Evolutionary conservation across 176 grass and related monocot species (phyloP), one percentile per base, ranked within the genome.

Genomic region (Aegilops sharonensis): DNA sequence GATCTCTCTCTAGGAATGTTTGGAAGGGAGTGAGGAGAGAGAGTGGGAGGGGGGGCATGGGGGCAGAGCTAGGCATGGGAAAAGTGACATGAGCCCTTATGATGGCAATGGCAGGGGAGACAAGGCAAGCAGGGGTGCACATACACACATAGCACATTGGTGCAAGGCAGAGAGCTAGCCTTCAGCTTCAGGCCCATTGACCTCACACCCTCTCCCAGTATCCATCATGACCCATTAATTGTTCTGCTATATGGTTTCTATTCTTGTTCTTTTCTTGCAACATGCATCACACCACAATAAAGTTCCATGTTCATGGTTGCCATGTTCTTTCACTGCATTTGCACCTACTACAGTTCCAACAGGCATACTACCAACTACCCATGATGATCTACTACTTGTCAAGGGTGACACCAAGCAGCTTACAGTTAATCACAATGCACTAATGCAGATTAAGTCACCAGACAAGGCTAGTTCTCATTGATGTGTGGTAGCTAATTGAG

Each of bases 171-270:
- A 81, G 43, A 76, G 72, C 56, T 59, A 2, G 56, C 68, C 80
- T 84, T 88, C 65, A 75, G 64, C 80, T 84, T 88, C 65, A 70
- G 64, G 72, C 72, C 81, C 87, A 97, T 93, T 92, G 91, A 95
- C 91, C 82, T 85, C 77, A 62, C 68, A 70, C 47, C 68, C 50
- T 89, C 84, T 82, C 62, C 85, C 79, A 80, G 43, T 77, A 34
- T 75, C 78, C 88, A 95, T 98, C 91, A 98, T 94, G 79, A 89
- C 57, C 85, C 93, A 89, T 98, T 92, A 88, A 95, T 92, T 93
- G 84, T 18, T 54, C 50, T 92, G 80, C 39, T 87, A 47, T 89
- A 78, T 66, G 78, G 80, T 78, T 87, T 50, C 82, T 72, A 71
- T 47, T 87, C 24, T 62, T 85, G 47, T 83, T 84, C 5, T 78